Evolutionary conservation across 1,284 basidiomycete species (phyloP), one percentile per base, ranked within the genome.

Genomic region (Fistulinella staudtii): DNA sequence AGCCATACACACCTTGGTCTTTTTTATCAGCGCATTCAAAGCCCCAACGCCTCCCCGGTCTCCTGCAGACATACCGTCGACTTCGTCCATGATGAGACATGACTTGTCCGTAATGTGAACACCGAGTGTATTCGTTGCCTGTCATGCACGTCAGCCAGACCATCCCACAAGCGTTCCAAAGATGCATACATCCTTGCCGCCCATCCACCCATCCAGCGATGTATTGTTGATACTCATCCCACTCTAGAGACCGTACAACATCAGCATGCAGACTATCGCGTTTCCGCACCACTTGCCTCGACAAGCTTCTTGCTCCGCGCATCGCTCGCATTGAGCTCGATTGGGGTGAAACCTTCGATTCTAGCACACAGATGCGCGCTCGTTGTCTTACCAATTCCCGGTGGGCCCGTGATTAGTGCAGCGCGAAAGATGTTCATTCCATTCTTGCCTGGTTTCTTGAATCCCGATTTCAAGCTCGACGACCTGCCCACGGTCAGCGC

Each of bases 61-160:
- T 21, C 95, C 95, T 3, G 91, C 90, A 6, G 93, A 96, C 93
- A 99, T 99, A 8, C 96, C 95, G 57, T 99, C 95, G 1, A 99
- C 95, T 65, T 99, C 96, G 62, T 99, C 96, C 93, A 99, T 97
- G 64, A 99, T 98, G 35, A 99, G 70, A 53, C 93, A 92, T 0
- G 89, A 83, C 57, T 77, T 82, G 53, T 89, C 80, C 0, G 87
- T 90, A 49, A 97, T 80, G 10, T 72, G 60, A 3, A 93, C 68
- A 2, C 84, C 89, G 3, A 79, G 71, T 0, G 79, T 79, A 48
- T 89, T 86, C 2, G 78, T 82, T 11, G 69, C 68, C 84, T 82
- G 52, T 35, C 5, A 8, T 11, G n/a, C 15, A 22, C 10, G 37
- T 9, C 5, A 18, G 17, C 22, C 30, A n/a, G 25, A 13, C 17